Percentiles rank a stretch among this genome's conserved stretches.
These are phyloP conservation scores for Fistulifera pelliculosa DNA, from an alignment of 108 stramenopile species.

Conservation along the genomic window DNA sequence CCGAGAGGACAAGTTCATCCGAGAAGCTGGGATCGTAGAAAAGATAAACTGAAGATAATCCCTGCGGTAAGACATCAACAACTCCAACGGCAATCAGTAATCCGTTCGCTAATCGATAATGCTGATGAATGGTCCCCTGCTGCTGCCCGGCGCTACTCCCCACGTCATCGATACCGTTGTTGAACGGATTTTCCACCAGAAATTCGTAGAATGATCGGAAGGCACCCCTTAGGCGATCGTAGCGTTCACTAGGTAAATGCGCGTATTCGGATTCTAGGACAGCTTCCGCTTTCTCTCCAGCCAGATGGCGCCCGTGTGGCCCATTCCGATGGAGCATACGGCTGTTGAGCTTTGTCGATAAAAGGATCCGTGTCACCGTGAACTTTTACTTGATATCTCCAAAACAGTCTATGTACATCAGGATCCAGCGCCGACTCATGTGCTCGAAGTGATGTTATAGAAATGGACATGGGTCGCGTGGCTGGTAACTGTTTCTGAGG, in stretches of 20 bases:
- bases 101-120: conserved; percentile 77
- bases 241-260: background rate
- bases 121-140: conserved; percentile 83
- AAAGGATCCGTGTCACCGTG: conserved; percentile 77
- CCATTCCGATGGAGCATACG: conserved; percentile 22
- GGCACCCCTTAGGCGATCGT: background rate
- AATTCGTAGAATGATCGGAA: conserved; percentile 50
- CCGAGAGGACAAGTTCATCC: conserved; percentile 65
- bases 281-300: background rate
- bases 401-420: conserved; percentile 66
- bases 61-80: conserved; percentile 84
- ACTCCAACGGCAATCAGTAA: conserved; percentile 86
- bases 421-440: conserved; percentile 56
- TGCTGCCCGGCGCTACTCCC: conserved; percentile 3
- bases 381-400: conserved; percentile 49
- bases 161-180: conserved; percentile 3
- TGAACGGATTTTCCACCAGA: conserved; percentile 64
- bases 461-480: background rate
- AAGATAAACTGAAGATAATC: conserved; percentile 90
- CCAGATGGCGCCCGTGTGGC: conserved; percentile 1
- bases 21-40: conserved; percentile 89
- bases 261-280: conserved; percentile 6
- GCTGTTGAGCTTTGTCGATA: conserved; percentile 10
- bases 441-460: conserved; percentile 40
- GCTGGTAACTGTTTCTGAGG: background rate